Percentiles rank a stretch among this genome's conserved stretches.
phyloP scores from a whole-genome alignment of 176 grass and related monocot species.

The Typha latifolia region DNA sequence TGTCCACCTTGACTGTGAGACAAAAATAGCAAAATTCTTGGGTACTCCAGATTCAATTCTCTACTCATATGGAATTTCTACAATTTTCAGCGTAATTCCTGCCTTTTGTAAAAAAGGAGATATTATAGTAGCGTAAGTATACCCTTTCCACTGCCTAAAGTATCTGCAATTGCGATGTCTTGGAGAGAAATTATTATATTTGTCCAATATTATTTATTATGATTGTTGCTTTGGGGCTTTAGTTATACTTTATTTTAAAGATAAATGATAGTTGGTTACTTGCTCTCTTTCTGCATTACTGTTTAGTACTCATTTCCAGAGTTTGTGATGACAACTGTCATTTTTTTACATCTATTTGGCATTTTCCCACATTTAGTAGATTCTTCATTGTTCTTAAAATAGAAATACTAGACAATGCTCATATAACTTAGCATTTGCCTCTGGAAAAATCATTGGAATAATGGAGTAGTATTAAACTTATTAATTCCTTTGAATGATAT shows the following conservation, averaged over 20 bases:
- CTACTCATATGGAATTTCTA: constrained; percentile 94
- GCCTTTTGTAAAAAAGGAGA: constrained; percentile 98
- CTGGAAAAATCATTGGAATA: no score
- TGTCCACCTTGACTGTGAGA: constrained; percentile 94
- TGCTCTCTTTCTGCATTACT: background rate
- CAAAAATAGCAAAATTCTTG: constrained; percentile 78
- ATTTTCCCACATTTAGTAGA: no score
- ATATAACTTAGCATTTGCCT: no score
- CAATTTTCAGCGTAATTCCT: constrained; percentile 95
- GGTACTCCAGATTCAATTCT: constrained; percentile 85
- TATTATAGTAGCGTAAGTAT: constrained; percentile 85
- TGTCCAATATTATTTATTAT: background rate
- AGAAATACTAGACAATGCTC: no score
- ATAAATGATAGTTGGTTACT: background rate
- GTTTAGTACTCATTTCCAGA: background rate
- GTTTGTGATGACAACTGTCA: no score
- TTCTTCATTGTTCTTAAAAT: no score
- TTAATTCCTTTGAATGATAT: no score
- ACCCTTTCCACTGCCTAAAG: constrained; percentile 11
- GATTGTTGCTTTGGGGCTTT: constrained; percentile 5
- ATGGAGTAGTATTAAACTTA: no score
- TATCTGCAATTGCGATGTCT: background rate
- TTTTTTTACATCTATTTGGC: no score
- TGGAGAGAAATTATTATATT: background rate
- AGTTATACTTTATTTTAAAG: constrained; percentile 11